A percentile compares a stretch with the other conserved stretches of the same genome.
Conservation (phyloP, 225 moss, liverwort and hornwort species). For the Bryum argenteum region DNA sequence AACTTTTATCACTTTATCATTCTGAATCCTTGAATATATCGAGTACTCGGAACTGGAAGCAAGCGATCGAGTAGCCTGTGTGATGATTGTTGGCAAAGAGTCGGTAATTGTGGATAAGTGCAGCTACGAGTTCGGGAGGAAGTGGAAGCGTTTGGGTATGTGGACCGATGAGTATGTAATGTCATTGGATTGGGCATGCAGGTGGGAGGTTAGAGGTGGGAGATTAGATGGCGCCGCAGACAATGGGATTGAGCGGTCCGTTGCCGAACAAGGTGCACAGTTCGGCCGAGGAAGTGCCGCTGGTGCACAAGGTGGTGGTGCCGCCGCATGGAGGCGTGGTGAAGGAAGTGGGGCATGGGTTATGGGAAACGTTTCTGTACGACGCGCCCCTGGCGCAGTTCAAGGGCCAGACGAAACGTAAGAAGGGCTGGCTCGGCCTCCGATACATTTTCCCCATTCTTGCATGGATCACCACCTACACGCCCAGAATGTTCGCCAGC, state of each 20-base stretch:
- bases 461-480: constrained; percentile 53
- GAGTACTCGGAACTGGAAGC: too few relatives aligned
- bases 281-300: constrained; percentile 34
- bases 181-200: constrained; percentile 1
- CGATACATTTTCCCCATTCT: constrained; percentile 75
- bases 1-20: too few relatives aligned
- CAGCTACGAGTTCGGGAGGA: not conserved
- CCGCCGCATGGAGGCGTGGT: constrained; percentile 29
- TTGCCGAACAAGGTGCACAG: not conserved
- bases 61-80: too few relatives aligned
- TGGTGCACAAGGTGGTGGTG: constrained; percentile 68
- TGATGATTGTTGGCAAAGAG: not conserved
- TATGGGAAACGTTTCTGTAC: constrained; percentile 74
- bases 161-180: not conserved
- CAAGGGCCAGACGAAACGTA: constrained; percentile 36
- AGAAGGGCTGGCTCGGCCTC: constrained; percentile 41
- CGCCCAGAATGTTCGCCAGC: not conserved
- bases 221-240: constrained; percentile 32
- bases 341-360: not conserved
- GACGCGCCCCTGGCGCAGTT: constrained; percentile 72
- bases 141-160: not conserved
- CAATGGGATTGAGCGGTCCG: not conserved
- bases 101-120: not conserved
- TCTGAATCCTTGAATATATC: too few relatives aligned
- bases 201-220: not conserved